These are phyloP conservation scores for Artemisia argyi DNA, from an alignment of 129 eudicot genomes.

Conservation along the genomic window DNA sequence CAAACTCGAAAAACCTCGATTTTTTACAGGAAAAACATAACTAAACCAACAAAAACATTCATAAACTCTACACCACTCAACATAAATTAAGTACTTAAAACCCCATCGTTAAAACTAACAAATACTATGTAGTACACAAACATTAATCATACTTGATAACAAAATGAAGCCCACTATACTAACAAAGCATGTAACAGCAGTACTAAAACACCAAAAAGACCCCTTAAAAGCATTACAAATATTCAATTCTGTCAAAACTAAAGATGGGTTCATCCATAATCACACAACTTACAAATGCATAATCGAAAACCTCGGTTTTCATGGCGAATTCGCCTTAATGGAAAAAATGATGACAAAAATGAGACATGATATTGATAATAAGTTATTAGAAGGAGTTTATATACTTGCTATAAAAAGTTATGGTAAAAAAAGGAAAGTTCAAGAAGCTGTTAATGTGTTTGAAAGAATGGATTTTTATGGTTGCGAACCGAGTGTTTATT, in stretches of 20 bases:
- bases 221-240: constrained; percentile 82
- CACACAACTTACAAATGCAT: constrained; percentile 68
- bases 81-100: no score
- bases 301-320: constrained; percentile 73
- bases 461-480: constrained; percentile 93
- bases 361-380: constrained; percentile 61
- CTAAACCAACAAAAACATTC: no score
- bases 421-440: constrained; percentile 77
- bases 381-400: constrained; percentile 63
- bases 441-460: constrained; percentile 82
- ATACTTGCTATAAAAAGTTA: constrained; percentile 68
- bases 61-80: no score
- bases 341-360: constrained; percentile 67
- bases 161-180: constrained; percentile 69
- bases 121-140: not conserved
- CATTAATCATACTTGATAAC: constrained; percentile 2
- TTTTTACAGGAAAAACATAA: no score
- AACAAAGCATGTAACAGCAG: constrained; percentile 88
- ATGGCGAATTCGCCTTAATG: constrained; percentile 81
- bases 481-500: constrained; percentile 67
- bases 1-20: no score
- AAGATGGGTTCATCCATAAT: constrained; percentile 83
- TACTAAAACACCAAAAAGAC: constrained; percentile 75
- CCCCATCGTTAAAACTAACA: no score
- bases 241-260: constrained; percentile 63